Base-by-base conservation (phyloP, 495 filamentous ascomycete genomes). In the Rostrohypoxylon terebratum region DNA sequence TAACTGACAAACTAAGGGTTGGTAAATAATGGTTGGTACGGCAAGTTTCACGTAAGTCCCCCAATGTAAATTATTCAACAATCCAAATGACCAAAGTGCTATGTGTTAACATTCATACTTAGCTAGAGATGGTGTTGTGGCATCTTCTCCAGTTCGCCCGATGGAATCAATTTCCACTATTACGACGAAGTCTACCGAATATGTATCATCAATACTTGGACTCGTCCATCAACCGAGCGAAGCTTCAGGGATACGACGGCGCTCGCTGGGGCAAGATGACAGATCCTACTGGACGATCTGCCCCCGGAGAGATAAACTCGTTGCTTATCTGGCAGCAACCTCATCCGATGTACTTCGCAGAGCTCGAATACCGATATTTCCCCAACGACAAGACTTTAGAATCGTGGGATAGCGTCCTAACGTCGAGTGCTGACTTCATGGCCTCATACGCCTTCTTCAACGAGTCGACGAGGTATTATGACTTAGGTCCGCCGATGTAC, bases 241-340 rank as follows among this genome's bases (percentile, higher is more conserved):
- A 60, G 7, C 50, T 66, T 0, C 86, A 87, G 65, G 86, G 87
- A 11, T 89, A 88, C 68, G 63, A 69, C 1, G 87, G 87, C 3
- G 84, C 86, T 8, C 81, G 85, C 59, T 84, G 85, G 82, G 86
- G 87, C 7, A 89, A 89, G 75, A 88, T 88, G 86, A 87, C 82
- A 6, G 87, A 88, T 71, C 83, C 87, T 0, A 82, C 83, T 3
- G 87, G 87, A 51, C 77, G 86, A 58, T 83, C 80, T 44, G 85
- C 87, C 10, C 87, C 87, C 7, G 87, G 86, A 14, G 84, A 87
- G 66, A 88, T 88, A 70, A 87, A 88, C 73, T 79, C 78, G 14
- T 73, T 87, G 23, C 72, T 87, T 20, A 86, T 87, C 59, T 87
- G 86, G 86, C 86, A 87, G 65, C 86, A 87, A 67, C 84, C 84